Evolutionary conservation across 2,329 filamentous ascomycete species (phyloP).

Genomic region (Teratosphaeria pseudoeucalypti): DNA sequence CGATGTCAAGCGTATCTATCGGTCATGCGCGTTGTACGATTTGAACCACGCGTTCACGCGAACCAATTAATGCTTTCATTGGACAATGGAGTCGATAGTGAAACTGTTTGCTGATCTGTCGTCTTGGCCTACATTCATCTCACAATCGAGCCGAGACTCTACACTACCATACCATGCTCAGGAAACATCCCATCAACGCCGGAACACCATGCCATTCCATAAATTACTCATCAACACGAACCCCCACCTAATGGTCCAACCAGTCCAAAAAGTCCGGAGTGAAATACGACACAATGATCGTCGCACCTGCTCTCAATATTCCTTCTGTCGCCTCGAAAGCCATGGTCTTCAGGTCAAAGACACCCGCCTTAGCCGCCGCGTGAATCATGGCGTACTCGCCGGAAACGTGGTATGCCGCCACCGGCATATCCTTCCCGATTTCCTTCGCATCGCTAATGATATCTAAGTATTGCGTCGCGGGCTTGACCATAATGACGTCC

Average conservation of each 20-base stretch:
- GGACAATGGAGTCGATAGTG: neutral
- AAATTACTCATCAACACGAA: neutral
- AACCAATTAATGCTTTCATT: too few species aligned
- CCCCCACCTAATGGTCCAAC: constrained; percentile 34
- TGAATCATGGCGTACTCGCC: constrained; percentile 98
- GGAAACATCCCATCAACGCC: neutral
- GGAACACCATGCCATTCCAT: neutral
- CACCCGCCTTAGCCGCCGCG: constrained; percentile 86
- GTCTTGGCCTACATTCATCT: neutral
- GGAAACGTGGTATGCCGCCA: constrained; percentile 93
- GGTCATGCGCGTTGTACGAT: neutral
- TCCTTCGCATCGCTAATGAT: constrained; percentile 98
- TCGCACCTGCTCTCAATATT: constrained; percentile 84
- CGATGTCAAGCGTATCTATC: neutral
- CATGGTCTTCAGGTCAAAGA: constrained; percentile 91
- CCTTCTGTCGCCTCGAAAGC: constrained; percentile 90
- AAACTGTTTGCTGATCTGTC: neutral
- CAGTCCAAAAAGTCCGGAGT: constrained; percentile 66
- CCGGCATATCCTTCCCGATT: constrained; percentile 77
- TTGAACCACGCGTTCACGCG: neutral
- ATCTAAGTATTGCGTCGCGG: constrained; percentile 87
- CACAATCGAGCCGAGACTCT: neutral
- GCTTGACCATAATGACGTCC: constrained; percentile 99
- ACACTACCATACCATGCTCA: too few species aligned
- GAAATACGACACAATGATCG: constrained; percentile 90